Evolutionary conservation across 2,329 filamentous ascomycete genomes (phyloP), one percentile per base, ranked within the genome.

Genomic region (Hirsutella thompsonii): DNA sequence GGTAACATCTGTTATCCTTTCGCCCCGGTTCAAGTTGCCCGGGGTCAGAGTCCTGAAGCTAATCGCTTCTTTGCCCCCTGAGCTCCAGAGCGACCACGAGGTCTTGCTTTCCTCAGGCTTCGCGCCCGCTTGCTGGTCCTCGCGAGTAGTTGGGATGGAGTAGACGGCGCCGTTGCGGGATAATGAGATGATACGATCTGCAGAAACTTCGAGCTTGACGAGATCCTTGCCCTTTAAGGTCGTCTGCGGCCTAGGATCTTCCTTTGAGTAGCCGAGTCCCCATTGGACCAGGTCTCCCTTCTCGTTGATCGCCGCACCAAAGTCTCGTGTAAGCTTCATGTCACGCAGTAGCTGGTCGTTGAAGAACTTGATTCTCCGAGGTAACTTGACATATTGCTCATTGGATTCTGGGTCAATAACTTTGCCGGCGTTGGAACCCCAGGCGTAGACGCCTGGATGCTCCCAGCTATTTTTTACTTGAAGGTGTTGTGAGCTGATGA

Each of bases 231-330:
- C 90, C 44, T 65, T 78, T 41, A 98, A 63, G 1, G 90, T 95
- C 38, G 71, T 66, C 1, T 70, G 70, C 0, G 90, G 92, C 23
- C 69, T 64, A 9, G 68, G 73, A 23, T 76, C 67, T 4, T 76
- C 69, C 42, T 74, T 69, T 6, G 81, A 82, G 56, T 82, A 95
- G 3, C 72, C 85, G 3, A 71, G 70, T 2, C 92, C 92, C 92
- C 92, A 98, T 63, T 96, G 89, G 11, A 95, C 69, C 36, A 98
- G 60, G 56, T 96, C 83, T 4, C 92, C 92, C 46, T 81, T 79
- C 57, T 95, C 89, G 4, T 81, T 82, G 33, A 96, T 81, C 9
- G 92, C 92, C 4, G 80, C 90, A 8, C 86, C 92, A 56, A 93
- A 89, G 33, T 77, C 76, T 41, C 77, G 72, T 44, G 88, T 85